Evolutionary conservation across 352 stramenopile genomes (phyloP), one percentile per base, ranked within the genome.

Genomic region (Saprolegnia diclina): DNA sequence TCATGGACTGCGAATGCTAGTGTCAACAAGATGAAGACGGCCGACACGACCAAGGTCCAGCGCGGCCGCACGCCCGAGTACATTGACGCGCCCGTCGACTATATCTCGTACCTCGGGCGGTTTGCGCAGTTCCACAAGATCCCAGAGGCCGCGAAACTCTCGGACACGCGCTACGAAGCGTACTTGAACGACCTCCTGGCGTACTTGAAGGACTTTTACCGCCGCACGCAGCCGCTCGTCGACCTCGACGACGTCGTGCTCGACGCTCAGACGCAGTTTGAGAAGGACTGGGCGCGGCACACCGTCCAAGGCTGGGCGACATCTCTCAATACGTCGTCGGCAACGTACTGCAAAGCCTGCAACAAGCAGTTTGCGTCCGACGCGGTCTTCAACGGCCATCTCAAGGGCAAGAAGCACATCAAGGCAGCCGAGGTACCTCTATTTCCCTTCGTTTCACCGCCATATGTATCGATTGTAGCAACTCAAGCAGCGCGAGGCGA

Each of bases 201-300:
- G 62, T 96, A 96, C 76, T 77, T 96, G 72, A 77, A 90, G 59
- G 81, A 81, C 54, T 96, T 96, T 64, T 94, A 96, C 74, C 80
- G 82, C 29, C 87, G 88, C 65, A 92, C 88, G 44, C 88, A 96
- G 73, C 86, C 88, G 66, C 85, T 96, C 18, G 85, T 94, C 71
- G 86, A 94, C 53, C 67, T 96, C 7, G 87, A 94, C 62, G 87
- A 95, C 52, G 82, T 94, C 48, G 78, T 95, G 29, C 81, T 83
- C 16, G 88, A 94, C 69, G 92, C 86, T 0, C 78, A 76, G 45
- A 80, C 78, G 35, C 91, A 90, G 73, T 94, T 95, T 40, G 86
- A 92, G 46, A 95, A 94, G 72, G 68, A 89, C 63, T 93, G 85
- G 85, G 82, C 79, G 0, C 61, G 89, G 5, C 74, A 81, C 53